These are phyloP conservation scores for Chlorella variabilis DNA, from an alignment of 163 green algal species.

Conservation along the genomic window DNA sequence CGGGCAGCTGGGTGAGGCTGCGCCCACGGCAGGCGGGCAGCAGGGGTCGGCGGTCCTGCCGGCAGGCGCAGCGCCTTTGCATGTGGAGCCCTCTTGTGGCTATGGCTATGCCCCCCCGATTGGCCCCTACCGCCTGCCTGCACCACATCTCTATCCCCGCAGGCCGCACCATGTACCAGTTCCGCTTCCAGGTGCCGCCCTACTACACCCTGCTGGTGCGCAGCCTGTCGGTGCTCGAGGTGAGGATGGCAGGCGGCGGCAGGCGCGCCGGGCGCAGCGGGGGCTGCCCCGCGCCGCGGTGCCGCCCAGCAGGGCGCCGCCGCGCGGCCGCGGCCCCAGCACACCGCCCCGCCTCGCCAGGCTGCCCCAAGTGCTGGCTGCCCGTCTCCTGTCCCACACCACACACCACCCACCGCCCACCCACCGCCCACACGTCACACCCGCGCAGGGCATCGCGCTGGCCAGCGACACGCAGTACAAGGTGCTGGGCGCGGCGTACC, in stretches of 20 bases:
- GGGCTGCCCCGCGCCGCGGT: no score
- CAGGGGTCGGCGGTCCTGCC: no score
- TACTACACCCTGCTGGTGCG: constrained; percentile 96
- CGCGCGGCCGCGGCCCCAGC: no score
- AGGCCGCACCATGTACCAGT: constrained; percentile 68
- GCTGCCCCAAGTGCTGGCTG: background rate
- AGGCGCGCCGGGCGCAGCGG: no score
- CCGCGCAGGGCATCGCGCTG: constrained; percentile 87
- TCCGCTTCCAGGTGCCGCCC: constrained; percentile 85
- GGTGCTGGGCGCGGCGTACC: constrained; percentile 87
- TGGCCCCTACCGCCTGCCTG: no score
- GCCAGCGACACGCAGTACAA: constrained; percentile 91
- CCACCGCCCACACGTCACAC: background rate
- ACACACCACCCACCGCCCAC: no score
- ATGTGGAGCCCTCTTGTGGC: no score
- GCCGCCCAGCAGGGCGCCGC: no score
- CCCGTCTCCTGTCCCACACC: background rate
- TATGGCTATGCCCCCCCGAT: no score
- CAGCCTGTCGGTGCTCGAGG: constrained; percentile 81
- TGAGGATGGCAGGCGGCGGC: background rate
- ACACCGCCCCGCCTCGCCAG: no score
- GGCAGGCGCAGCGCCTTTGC: background rate
- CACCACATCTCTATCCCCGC: background rate
- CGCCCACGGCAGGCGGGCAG: no score
- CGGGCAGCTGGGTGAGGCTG: constrained; percentile 69